A percentile compares a stretch with the other conserved stretches of the same genome.
Evolutionary conservation across 2,329 filamentous ascomycete species (phyloP).

Genomic region (Xylariaceae sp.): DNA sequence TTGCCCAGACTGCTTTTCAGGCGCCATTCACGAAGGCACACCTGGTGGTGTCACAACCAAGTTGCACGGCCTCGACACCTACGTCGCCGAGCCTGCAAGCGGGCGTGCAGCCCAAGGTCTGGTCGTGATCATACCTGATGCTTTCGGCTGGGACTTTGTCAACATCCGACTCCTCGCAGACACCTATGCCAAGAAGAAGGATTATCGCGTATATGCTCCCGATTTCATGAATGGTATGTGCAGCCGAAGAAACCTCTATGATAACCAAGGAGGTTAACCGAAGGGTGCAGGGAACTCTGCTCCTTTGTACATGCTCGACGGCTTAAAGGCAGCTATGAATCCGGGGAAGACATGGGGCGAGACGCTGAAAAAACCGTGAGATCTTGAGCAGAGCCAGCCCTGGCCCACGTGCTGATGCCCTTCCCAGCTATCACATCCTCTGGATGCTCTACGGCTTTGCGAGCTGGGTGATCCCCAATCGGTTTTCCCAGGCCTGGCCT

Average conservation of each 20-base stretch:
- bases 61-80: conserved; percentile 45
- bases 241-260: too few species aligned
- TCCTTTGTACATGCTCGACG: conserved; percentile 26
- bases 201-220: conserved; percentile 48
- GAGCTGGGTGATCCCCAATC: conserved; percentile 29
- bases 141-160: conserved; percentile 50
- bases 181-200: conserved; percentile 45
- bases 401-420: neutral
- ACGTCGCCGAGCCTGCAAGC: conserved; percentile 36
- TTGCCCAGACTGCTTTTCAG: conserved; percentile 39
- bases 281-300: conserved; percentile 14
- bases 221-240: conserved; percentile 47
- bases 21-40: conserved; percentile 38
- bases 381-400: too few species aligned
- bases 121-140: conserved; percentile 40
- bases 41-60: conserved; percentile 41
- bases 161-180: conserved; percentile 52
- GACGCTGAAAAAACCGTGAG: conserved; percentile 27
- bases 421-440: conserved; percentile 14
- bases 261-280: neutral
- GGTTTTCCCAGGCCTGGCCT: conserved; percentile 27
- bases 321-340: conserved; percentile 21
- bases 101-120: neutral
- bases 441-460: conserved; percentile 21
- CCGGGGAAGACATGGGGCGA: conserved; percentile 12